Evolutionary conservation across 225 moss, liverwort and hornwort genomes (phyloP).

Genomic region (Marchantia paleacea): DNA sequence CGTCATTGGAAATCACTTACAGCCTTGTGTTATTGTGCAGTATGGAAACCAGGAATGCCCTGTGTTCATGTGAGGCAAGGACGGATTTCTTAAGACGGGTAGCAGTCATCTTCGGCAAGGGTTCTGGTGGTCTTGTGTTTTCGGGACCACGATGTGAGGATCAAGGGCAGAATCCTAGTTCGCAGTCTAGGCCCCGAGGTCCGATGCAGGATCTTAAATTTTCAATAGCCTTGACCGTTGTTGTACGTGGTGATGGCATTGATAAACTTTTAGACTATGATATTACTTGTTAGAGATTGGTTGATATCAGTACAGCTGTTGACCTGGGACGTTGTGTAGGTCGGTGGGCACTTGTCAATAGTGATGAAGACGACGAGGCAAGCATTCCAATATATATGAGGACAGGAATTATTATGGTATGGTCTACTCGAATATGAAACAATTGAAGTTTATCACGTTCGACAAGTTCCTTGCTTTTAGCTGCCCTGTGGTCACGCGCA

Average conservation of each 20-base stretch:
- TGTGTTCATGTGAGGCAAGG: constrained; percentile 21
- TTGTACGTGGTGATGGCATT: background rate
- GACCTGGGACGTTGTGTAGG: background rate
- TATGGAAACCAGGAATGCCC: background rate
- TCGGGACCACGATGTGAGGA: background rate
- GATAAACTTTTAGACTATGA: background rate
- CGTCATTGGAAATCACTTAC: background rate
- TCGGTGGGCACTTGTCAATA: constrained; percentile 26
- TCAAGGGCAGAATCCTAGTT: constrained; percentile 4
- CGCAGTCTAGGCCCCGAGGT: constrained; percentile 10
- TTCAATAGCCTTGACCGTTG: background rate
- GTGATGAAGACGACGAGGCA: constrained; percentile 82
- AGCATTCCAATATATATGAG: constrained; percentile 60
- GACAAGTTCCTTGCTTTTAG: no score
- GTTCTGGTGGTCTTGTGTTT: constrained; percentile 17
- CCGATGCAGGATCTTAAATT: constrained; percentile 17
- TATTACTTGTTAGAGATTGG: background rate
- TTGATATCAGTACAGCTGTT: background rate
- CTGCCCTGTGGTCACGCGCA: background rate
- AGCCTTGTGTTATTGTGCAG: background rate
- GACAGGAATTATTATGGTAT: constrained; percentile 42
- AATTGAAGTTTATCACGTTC: no score
- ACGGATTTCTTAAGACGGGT: constrained; percentile 38
- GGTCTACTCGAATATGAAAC: no score
- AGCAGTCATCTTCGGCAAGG: constrained; percentile 28